phyloP scores from a whole-genome alignment of 176 grass and related monocot genomes.

The Dendrocalamus sinicus region DNA sequence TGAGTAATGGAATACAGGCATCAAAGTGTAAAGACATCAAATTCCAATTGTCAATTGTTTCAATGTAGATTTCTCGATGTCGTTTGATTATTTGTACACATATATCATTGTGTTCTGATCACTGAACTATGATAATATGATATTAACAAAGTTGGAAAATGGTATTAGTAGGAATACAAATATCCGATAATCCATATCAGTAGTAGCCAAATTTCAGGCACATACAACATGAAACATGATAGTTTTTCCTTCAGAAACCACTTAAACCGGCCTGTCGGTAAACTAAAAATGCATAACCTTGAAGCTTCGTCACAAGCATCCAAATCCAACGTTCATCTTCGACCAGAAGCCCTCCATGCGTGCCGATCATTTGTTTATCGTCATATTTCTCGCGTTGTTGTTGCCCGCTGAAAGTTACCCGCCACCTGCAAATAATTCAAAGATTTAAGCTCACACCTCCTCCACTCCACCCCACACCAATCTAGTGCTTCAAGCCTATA shows the following conservation, averaged over 20 bases:
- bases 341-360: background rate
- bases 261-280: background rate
- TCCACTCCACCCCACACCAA: background rate
- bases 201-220: background rate
- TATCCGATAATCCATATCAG: background rate
- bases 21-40: constrained; percentile 12
- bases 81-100: background rate
- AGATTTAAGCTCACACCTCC: constrained; percentile 47
- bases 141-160: background rate
- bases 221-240: background rate
- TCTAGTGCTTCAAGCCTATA: background rate
- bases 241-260: background rate
- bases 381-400: background rate
- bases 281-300: background rate
- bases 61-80: background rate
- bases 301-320: constrained; percentile 25
- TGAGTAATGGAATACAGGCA: background rate
- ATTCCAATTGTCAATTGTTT: constrained; percentile 19
- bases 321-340: constrained; percentile 24
- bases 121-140: background rate
- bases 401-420: constrained; percentile 40
- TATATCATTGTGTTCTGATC: background rate
- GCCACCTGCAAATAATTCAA: constrained; percentile 40
- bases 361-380: background rate
- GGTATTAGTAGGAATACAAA: background rate